These are phyloP conservation scores for Ilex paraguariensis DNA, from an alignment of 305 asterid species.

Conservation along the genomic window DNA sequence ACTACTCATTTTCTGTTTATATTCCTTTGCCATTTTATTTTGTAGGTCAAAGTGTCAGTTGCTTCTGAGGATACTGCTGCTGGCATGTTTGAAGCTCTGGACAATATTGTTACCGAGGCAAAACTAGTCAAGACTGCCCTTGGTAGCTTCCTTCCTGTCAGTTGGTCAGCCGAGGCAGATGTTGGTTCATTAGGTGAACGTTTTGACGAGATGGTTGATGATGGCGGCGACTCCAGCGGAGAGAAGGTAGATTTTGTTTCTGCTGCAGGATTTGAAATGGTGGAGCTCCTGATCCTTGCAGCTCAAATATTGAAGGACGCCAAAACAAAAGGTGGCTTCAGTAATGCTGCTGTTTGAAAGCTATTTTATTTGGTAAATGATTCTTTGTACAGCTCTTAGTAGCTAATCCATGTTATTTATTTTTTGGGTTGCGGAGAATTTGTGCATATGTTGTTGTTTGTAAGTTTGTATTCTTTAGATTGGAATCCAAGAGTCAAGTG, in stretches of 20 bases:
- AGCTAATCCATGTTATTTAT: no score
- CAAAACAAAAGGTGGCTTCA: constrained; percentile 7
- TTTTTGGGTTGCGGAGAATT: no score
- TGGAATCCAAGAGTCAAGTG: no score
- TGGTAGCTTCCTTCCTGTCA: constrained; percentile 70
- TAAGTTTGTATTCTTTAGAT: no score
- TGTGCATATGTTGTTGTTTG: no score
- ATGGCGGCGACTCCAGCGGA: constrained; percentile 12
- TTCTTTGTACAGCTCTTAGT: no score
- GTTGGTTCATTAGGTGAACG: constrained; percentile 16
- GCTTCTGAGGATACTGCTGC: constrained; percentile 16
- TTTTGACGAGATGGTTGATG: constrained; percentile 14
- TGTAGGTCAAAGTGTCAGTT: constrained; percentile 48
- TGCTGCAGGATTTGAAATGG: constrained; percentile 89
- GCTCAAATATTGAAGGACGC: constrained; percentile 50
- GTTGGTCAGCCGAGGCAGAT: constrained; percentile 50
- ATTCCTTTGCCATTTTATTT: neutral
- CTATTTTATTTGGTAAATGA: no score
- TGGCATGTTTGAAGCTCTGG: constrained; percentile 30
- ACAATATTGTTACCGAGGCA: constrained; percentile 54
- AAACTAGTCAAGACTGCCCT: constrained; percentile 77
- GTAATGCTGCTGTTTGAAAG: constrained; percentile 5
- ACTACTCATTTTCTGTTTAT: neutral
- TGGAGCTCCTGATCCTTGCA: constrained; percentile 77
- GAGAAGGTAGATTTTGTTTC: constrained; percentile 70